phyloP scores from a whole-genome alignment of 805 yeast genomes.

The Komagataella pseudopastoris region DNA sequence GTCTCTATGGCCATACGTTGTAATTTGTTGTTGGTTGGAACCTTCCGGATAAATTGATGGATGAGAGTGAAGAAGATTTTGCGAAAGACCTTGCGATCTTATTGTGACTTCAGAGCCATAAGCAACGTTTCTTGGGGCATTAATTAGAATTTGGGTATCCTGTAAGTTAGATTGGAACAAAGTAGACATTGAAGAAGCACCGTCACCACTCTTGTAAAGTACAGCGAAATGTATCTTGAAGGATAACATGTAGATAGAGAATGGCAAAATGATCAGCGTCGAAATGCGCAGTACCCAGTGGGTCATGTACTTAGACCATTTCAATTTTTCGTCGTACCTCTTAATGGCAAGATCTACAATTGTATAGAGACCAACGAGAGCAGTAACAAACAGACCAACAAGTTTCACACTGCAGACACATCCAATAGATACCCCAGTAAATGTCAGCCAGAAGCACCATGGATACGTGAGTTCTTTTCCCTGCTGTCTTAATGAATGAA shows the following conservation, averaged over 20 bases:
- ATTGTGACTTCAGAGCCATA: slow-evolving; percentile 45
- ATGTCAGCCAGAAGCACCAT: slow-evolving; percentile 41
- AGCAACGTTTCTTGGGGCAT: slow-evolving; percentile 56
- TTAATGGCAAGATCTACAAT: slow-evolving; percentile 36
- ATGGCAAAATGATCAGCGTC: slow-evolving; percentile 60
- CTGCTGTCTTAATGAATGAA: slow-evolving; percentile 31
- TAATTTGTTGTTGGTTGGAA: slow-evolving; percentile 85
- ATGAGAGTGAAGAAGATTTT: slow-evolving; percentile 81
- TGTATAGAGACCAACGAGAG: slow-evolving; percentile 45
- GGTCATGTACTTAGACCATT: slow-evolving; percentile 22
- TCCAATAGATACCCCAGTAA: slow-evolving; percentile 60
- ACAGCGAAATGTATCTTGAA: slow-evolving; percentile 75
- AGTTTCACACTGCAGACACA: slow-evolving; percentile 78
- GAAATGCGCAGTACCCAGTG: slow-evolving; percentile 69
- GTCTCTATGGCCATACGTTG: slow-evolving; percentile 92
- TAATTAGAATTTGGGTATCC: slow-evolving; percentile 48
- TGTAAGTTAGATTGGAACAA: slow-evolving; percentile 67
- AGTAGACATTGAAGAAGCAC: slow-evolving; percentile 53
- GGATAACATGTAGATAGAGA: slow-evolving; percentile 49
- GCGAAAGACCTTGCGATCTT: slow-evolving; percentile 58
- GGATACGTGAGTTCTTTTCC: slow-evolving; percentile 21
- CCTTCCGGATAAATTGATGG: slow-evolving; percentile 79
- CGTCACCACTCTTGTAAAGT: slow-evolving; percentile 75
- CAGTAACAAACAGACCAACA: slow-evolving; percentile 68
- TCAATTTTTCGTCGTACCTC: slow-evolving; percentile 19